Conservation (phyloP, 805 yeast species). For the Yarrowia sp. region DNA sequence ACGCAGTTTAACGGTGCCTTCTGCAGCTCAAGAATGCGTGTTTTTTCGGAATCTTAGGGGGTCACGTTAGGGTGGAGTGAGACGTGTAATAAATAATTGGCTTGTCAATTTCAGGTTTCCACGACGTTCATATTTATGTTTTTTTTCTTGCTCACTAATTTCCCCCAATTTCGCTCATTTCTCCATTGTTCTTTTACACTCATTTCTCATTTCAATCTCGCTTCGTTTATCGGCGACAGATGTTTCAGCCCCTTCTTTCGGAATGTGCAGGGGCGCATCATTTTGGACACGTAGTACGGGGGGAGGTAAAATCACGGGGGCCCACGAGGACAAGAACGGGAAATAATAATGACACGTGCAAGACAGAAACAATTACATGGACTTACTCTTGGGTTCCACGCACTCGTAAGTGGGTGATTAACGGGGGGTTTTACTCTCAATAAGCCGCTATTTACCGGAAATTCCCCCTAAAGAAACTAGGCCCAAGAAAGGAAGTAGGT, state of each 20-base stretch:
- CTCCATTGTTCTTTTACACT: background rate
- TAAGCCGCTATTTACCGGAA: too few relatives aligned
- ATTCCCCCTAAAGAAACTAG: too few relatives aligned
- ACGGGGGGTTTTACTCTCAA: too few relatives aligned
- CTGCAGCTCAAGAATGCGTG: slow-evolving; percentile 21
- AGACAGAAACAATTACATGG: background rate
- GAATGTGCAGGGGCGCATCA: slow-evolving; percentile 24
- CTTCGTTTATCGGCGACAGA: background rate
- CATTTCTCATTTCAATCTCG: background rate
- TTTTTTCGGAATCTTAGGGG: background rate
- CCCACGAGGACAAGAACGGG: background rate
- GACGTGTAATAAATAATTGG: background rate
- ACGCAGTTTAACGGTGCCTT: background rate
- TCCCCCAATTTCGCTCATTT: background rate
- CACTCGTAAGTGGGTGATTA: too few relatives aligned
- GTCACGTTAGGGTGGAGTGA: background rate
- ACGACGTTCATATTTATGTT: background rate
- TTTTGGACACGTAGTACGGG: slow-evolving; percentile 17
- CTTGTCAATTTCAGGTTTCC: background rate
- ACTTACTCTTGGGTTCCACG: background rate
- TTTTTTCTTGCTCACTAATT: background rate
- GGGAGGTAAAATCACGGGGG: slow-evolving; percentile 20
- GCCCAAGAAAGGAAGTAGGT: background rate
- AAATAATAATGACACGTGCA: background rate
- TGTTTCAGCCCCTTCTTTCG: slow-evolving; percentile 24